Conservation (phyloP, 441 rosid genomes). For the Mallotus japonicus region DNA sequence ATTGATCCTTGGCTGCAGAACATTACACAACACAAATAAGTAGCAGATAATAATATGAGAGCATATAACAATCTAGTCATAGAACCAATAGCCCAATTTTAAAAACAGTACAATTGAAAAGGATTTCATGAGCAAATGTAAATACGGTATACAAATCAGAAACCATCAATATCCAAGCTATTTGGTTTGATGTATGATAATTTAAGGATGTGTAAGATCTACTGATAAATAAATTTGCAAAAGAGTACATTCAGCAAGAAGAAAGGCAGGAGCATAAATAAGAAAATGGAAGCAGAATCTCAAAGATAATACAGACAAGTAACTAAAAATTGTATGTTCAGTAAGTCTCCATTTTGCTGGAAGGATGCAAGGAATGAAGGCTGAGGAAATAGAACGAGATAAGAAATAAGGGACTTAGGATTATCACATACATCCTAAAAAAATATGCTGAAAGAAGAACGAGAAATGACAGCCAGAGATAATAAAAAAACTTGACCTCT, state of each 20-base stretch:
- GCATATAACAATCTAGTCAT: not conserved
- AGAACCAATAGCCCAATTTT: not conserved
- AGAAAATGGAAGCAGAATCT: not conserved
- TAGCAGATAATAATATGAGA: not conserved
- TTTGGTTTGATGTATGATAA: not conserved
- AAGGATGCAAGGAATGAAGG: not conserved
- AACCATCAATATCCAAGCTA: too few species aligned
- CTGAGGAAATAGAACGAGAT: not conserved
- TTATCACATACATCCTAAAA: not conserved
- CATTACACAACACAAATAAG: constrained; percentile 5
- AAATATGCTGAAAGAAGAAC: not conserved
- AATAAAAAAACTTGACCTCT: not conserved
- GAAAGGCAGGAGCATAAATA: too few species aligned
- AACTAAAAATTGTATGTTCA: not conserved
- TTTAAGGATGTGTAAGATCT: not conserved
- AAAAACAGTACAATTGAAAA: not conserved
- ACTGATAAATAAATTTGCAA: not conserved
- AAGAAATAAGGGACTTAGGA: not conserved
- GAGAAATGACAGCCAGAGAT: not conserved
- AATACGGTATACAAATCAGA: too few species aligned
- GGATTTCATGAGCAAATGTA: too few species aligned
- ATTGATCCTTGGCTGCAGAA: constrained; percentile 38
- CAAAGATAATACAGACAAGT: not conserved
- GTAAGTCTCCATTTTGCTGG: not conserved
- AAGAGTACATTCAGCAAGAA: not conserved